Conservation (phyloP, 495 filamentous ascomycete species). For the Lasiosphaeria ovina region DNA sequence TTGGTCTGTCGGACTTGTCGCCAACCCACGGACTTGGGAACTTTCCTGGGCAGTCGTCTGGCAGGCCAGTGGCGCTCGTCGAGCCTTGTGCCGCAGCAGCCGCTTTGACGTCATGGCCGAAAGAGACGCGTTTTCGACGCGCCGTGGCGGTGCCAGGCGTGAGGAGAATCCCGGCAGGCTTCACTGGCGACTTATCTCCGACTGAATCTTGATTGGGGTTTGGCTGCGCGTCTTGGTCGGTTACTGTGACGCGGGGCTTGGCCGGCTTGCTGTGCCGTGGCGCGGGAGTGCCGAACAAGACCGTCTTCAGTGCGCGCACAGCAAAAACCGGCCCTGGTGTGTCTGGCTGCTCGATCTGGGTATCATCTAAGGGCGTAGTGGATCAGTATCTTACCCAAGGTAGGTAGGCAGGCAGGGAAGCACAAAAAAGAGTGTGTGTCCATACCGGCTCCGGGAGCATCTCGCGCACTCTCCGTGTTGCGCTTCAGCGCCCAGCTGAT, state of each 20-base stretch:
- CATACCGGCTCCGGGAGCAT: conserved; percentile 30
- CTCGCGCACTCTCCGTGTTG: conserved; percentile 30
- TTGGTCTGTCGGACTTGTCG: conserved; percentile 27
- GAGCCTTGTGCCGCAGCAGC: conserved; percentile 28
- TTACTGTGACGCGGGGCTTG: conserved; percentile 10
- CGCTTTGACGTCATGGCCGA: conserved; percentile 60
- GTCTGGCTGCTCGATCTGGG: conserved; percentile 68
- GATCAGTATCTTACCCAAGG: conserved; percentile 8
- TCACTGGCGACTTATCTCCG: conserved; percentile 39
- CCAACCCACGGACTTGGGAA: conserved; percentile 61
- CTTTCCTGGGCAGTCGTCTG: conserved; percentile 56
- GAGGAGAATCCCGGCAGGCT: conserved; percentile 66
- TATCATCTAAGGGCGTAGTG: conserved; percentile 35
- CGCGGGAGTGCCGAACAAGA: conserved; percentile 82
- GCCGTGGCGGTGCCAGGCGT: conserved; percentile 81
- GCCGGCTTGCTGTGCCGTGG: conserved; percentile 26
- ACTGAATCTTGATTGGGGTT: conserved; percentile 12
- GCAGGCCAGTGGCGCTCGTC: conserved; percentile 47
- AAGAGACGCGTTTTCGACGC: conserved; percentile 87
- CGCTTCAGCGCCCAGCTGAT: conserved; percentile 56
- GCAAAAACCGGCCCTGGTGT: conserved; percentile 95
- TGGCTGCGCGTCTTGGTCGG: conserved; percentile 29
- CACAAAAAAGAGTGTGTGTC: background rate
- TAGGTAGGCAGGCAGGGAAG: background rate
- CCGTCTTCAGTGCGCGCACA: conserved; percentile 85